Conservation (phyloP, 2,329 filamentous ascomycete species). For the Colletotrichum siamense region DNA sequence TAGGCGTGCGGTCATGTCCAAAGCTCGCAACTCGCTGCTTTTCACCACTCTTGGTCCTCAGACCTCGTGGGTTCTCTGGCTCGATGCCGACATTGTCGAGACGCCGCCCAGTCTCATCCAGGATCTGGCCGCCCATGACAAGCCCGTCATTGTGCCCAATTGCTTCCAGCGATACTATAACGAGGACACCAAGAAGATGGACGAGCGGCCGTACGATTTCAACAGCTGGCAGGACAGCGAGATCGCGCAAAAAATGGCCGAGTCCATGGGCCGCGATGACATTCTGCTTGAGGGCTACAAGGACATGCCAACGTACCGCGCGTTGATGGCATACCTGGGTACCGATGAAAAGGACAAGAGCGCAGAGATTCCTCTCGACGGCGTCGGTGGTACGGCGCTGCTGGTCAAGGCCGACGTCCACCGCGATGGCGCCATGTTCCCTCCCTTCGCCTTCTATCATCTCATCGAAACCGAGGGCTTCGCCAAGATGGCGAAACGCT, state of each 20-base stretch:
- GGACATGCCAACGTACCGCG: constrained; percentile 90
- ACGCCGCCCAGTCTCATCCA: constrained; percentile 86
- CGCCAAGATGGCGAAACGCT: constrained; percentile 90
- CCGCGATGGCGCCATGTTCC: constrained; percentile 98
- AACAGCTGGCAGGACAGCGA: constrained; percentile 97
- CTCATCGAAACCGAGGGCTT: constrained; percentile 98
- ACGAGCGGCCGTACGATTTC: constrained; percentile 90
- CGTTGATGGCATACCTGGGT: constrained; percentile 86
- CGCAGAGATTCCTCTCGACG: constrained; percentile 79
- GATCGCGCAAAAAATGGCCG: constrained; percentile 75
- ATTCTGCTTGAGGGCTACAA: constrained; percentile 92
- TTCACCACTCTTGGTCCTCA: constrained; percentile 92
- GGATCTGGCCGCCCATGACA: constrained; percentile 86
- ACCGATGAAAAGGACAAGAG: constrained; percentile 61
- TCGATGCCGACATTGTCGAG: constrained; percentile 92
- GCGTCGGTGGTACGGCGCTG: constrained; percentile 90
- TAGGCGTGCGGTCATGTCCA: constrained; percentile 87
- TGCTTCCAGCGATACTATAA: constrained; percentile 91
- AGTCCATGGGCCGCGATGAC: constrained; percentile 87
- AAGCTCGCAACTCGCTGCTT: constrained; percentile 89
- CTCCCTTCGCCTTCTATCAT: constrained; percentile 94
- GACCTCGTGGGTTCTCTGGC: constrained; percentile 96
- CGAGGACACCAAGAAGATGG: constrained; percentile 68
- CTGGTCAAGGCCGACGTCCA: constrained; percentile 97
- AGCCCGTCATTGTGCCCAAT: constrained; percentile 92